Conservation (phyloP, 208 protist species). For the Trichomonas vaginalis region DNA sequence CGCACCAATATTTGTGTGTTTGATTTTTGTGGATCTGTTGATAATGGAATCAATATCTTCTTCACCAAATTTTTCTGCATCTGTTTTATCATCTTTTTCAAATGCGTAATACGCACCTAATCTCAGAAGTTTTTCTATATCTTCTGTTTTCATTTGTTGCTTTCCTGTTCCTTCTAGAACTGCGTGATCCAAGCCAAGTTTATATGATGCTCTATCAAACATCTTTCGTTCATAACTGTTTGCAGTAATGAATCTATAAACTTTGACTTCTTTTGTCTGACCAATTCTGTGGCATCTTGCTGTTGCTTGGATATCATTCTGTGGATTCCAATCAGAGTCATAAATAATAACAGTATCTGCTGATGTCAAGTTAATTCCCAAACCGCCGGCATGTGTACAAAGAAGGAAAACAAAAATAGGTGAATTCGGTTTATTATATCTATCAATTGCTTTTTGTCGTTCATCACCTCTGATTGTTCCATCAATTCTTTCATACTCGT, state of each 20-base stretch:
- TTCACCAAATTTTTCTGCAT: background rate
- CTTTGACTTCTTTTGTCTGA: slow-evolving; percentile 61
- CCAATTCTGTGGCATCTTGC: slow-evolving; percentile 84
- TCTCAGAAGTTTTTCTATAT: slow-evolving; percentile 23
- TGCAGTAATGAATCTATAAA: slow-evolving; percentile 59
- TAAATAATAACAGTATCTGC: slow-evolving; percentile 49
- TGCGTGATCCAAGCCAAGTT: slow-evolving; percentile 54
- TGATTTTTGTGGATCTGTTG: background rate
- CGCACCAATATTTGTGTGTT: background rate
- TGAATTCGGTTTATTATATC: slow-evolving; percentile 23
- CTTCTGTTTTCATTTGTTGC: background rate
- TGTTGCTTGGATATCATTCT: slow-evolving; percentile 46
- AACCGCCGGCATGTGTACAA: slow-evolving; percentile 30
- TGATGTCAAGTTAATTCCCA: slow-evolving; percentile 44
- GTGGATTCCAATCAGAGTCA: slow-evolving; percentile 49
- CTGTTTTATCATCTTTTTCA: slow-evolving; percentile 17
- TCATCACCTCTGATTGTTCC: slow-evolving; percentile 27
- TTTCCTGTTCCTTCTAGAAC: background rate
- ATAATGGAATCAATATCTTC: slow-evolving; percentile 20
- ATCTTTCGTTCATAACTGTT: slow-evolving; percentile 62
- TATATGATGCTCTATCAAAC: slow-evolving; percentile 56
- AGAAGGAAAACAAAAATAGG: slow-evolving; percentile 38
- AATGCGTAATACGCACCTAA: slow-evolving; percentile 28
- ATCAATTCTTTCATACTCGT: slow-evolving; percentile 47
- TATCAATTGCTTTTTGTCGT: slow-evolving; percentile 32